Base-by-base conservation (phyloP, 257 asterid species). In the Nicotiana noctiflora region DNA sequence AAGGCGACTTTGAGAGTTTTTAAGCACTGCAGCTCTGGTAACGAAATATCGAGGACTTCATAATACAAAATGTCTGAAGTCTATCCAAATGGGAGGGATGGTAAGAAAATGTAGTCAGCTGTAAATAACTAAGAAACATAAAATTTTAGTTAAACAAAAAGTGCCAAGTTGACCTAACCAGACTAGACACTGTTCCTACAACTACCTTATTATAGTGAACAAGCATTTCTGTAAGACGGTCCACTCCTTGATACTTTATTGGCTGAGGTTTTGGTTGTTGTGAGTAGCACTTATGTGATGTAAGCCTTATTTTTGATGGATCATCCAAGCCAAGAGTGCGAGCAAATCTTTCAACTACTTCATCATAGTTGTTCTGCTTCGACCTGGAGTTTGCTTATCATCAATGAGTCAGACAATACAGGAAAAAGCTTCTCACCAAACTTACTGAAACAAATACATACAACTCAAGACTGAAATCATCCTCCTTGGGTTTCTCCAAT, bases 251-350 rank as follows among this genome's bases (percentile, higher is more conserved):
- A 83, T 90, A 90, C 85, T 89, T 90, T 78, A 90, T 81, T 57
- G 94, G 90, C 75, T 84, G 83, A 53, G 92, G 89, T 81, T 87
- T 91, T 14, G 94, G 96, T 76, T 85, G 92, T 84, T 90, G 91
- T 77, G 90, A 84, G 86, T 84, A 89, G 51, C 85, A 76, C 82
- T 88, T 88, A 81, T 89, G 91, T 68, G 96, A 80, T 14, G 92
- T 91, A 76, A 91, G 93, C 87, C 94, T 86, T 61, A 91, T 91
- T 83, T 89, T 91, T 37, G 91, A 85, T 62, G 92, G 90, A 85
- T 91, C 93, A 11, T 85, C 88, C 82, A 89, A 83, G 81, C 84
- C 85, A 74, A 90, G 91, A n/a, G 75, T 88, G 27, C 60, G 87
- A 21, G 93, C 92, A 70, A 90, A 87, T 70, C 84, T 85, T 83